Base-by-base conservation (phyloP, 1,284 basidiomycete genomes). In the Exsudoporus floridanus region DNA sequence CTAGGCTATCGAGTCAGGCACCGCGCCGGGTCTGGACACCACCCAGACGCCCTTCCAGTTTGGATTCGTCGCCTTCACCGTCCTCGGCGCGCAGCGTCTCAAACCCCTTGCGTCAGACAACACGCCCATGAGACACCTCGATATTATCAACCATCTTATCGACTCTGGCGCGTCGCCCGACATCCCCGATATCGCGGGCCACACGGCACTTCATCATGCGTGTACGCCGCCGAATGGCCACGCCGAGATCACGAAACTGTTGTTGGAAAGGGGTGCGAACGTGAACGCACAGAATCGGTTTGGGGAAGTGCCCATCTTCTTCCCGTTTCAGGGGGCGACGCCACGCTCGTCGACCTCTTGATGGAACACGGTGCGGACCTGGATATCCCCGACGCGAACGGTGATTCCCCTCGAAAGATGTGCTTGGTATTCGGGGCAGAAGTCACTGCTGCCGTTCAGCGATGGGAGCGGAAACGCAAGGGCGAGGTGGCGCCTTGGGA, bases 311-410 rank as follows among this genome's bases (percentile, higher is more conserved):
- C 69, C 80, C 0, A 53, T 82, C 13, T 61, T 70, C 25, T 65
- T 67, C 6, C 65, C 74, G 1, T 71, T 78, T 43, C 69, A 73
- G 58, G 62, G 3, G 71, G 71, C 25, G 58, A 73, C 19, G 55
- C 73, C 14, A 53, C 53, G 0, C 62, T 69, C 7, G 64, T 81
- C 31, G 74, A 82, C 23, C 49, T 79, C 14, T 61, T 83, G 48
- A 71, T 84, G 72, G 77, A 80, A 57, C 71, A 70, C 49, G 76
- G 73, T 7, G 79, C 80, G 12, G 70, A 76, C 51, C 37, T 81
- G 38, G 72, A 76, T 45, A 65, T 82, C 9, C 30, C 65, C 10
- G 80, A 83, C 43, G 79, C 72, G 8, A 79, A 83, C 46, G 75
- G 71, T 1, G 52, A 66, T 18, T 64, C 67, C 0, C 73, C 75